Evolutionary conservation across 1,139 yeast species (phyloP).

Genomic region (Candida sp.): DNA sequence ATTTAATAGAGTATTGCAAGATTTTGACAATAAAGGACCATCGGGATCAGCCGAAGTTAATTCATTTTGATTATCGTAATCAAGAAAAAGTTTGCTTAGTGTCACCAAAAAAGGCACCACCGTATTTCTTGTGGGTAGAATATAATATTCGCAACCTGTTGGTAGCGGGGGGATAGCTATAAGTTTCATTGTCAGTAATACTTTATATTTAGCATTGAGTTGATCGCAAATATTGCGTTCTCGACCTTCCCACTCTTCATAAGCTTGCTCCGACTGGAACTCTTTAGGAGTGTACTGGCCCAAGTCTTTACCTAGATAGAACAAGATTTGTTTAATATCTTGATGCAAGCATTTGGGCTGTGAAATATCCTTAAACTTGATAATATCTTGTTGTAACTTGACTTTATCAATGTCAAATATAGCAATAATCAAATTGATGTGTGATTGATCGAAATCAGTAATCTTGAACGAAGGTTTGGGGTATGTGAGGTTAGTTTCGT

Average conservation of each 20-base stretch:
- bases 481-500: conserved; percentile 16
- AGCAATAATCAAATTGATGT: conserved; percentile 32
- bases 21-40: conserved; percentile 34
- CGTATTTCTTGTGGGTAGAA: conserved; percentile 40
- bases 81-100: conserved; percentile 26
- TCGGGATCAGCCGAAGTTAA: conserved; percentile 5
- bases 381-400: conserved; percentile 49
- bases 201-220: conserved; percentile 37
- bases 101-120: conserved; percentile 26
- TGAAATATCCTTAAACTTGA: conserved; percentile 36
- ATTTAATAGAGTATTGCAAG: conserved; percentile 37
- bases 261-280: conserved; percentile 39
- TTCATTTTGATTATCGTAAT: conserved; percentile 13
- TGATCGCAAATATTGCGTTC: conserved; percentile 38
- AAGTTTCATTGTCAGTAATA: conserved; percentile 30
- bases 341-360: conserved; percentile 41
- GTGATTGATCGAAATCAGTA: conserved; percentile 44
- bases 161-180: conserved; percentile 28
- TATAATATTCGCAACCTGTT: conserved; percentile 28
- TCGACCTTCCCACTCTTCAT: conserved; percentile 50
- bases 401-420: conserved; percentile 40
- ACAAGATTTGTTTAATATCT: conserved; percentile 40
- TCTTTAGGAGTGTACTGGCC: conserved; percentile 38
- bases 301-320: conserved; percentile 37
- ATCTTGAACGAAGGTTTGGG: conserved; percentile 46